Base-by-base conservation (phyloP, 768 basidiomycete species). In the Nidularia pulvinata region DNA sequence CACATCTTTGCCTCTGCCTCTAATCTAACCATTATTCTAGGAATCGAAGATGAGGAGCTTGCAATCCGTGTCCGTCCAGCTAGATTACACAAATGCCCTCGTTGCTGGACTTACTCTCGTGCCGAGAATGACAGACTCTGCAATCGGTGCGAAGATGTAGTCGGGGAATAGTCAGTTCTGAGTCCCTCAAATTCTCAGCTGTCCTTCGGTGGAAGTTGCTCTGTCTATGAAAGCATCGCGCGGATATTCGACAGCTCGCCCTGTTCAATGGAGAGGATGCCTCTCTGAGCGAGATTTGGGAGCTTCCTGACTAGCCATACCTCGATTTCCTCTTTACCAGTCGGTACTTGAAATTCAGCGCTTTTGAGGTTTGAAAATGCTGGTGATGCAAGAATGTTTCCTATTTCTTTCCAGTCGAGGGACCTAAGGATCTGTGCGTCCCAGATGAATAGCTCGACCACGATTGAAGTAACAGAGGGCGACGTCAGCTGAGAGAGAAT, bases 51-150 rank as follows among this genome's bases (percentile, higher is more conserved):
- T 22, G 64, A 68, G 36, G 67, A 63, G 13, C 39, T 86, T 2
- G 70, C 67, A 0, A 69, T 93, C 50, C 77, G 80, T 11, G 73
- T 91, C n/a, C 75, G 77, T 14, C 88, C 91, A 13, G 82, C 92
- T 9, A 70, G 67, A 4, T 55, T 69, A 49, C 62, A 73, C 19
- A 95, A 96, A 66, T 98, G 96, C 65, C 91, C 94, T 22, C 82
- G 95, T 13, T 98, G 96, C 67, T 97, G 95, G 94, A 88, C 84
- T 5, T 88, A 79, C 64, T 86, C 84, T 2, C 77, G 87, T 11
- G 59, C 65, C 9, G 65, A 73, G 39, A 66, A 74, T 10, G 78
- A 85, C 14, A 63, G 65, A 7, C 66, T 95, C 9, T 96, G 95
- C 68, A 55, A 55, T 16, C 79, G 95, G 59, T 97, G 95, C 56